phyloP scores from a whole-genome alignment of 129 eudicot genomes.

The Ambrosia trifida region DNA sequence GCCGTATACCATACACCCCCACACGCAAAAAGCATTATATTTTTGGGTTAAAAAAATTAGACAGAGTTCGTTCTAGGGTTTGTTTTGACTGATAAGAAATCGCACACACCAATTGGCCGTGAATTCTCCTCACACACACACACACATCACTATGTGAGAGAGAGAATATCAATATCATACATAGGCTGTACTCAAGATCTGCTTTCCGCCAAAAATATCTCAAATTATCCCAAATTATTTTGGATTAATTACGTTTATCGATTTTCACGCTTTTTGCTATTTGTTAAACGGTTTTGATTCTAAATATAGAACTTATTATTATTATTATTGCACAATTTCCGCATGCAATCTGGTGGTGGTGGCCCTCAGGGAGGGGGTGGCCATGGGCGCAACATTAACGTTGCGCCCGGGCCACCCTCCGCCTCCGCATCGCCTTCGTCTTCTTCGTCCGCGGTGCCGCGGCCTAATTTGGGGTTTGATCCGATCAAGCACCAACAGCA shows the following conservation, averaged over 20 bases:
- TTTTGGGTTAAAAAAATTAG: neutral
- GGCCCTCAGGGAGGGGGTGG: too few species aligned
- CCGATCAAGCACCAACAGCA: neutral
- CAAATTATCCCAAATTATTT: neutral
- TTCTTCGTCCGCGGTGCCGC: too few species aligned
- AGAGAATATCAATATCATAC: too few species aligned
- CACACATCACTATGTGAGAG: neutral
- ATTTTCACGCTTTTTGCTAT: too few species aligned
- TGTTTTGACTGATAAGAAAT: neutral
- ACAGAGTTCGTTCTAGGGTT: neutral
- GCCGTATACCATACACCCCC: neutral
- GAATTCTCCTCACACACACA: neutral
- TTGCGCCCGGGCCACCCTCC: too few species aligned
- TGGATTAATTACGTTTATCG: neutral
- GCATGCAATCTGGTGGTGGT: too few species aligned
- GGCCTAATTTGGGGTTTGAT: neutral
- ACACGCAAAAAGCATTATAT: too few species aligned
- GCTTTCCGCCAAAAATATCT: neutral
- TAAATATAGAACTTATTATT: too few species aligned
- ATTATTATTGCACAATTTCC: too few species aligned
- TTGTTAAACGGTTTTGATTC: neutral
- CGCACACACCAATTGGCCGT: neutral
- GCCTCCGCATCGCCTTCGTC: too few species aligned
- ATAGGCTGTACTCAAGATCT: neutral
- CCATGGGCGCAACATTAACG: too few species aligned